Conservation (phyloP, 257 asterid species). For the Solanum ossicruentum region DNA sequence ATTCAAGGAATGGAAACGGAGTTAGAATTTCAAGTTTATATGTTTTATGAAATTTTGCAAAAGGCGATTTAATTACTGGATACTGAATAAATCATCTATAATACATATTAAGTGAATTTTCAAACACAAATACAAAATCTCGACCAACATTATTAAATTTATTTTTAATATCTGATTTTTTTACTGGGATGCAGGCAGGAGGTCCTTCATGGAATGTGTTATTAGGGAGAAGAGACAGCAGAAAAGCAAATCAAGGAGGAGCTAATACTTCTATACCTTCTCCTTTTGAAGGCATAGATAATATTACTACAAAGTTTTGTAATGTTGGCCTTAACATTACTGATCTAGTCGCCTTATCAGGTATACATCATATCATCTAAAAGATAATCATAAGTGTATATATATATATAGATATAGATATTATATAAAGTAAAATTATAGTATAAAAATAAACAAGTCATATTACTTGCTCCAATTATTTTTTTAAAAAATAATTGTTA, state of each 20-base stretch:
- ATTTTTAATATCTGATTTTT: not conserved
- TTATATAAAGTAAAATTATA: not conserved
- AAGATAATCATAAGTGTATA: not conserved
- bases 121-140: not conserved
- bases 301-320: conserved; percentile 38
- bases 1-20: not conserved
- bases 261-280: conserved; percentile 50
- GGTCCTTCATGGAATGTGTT: conserved; percentile 58
- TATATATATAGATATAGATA: rapidly evolving
- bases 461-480: not conserved
- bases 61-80: not conserved
- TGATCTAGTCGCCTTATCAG: conserved; percentile 57
- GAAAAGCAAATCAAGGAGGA: conserved; percentile 35
- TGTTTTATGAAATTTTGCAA: not conserved
- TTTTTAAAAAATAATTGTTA: too few species aligned
- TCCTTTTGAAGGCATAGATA: conserved; percentile 34
- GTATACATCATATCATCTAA: conserved; percentile 3
- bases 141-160: not conserved
- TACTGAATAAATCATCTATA: not conserved
- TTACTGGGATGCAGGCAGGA: conserved; percentile 28
- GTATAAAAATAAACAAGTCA: not conserved
- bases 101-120: not conserved
- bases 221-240: conserved; percentile 59
- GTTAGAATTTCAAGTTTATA: not conserved
- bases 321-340: conserved; percentile 34